Evolutionary conservation across 108 stramenopile species (phyloP).

Genomic region (Cyclotella baltica): DNA sequence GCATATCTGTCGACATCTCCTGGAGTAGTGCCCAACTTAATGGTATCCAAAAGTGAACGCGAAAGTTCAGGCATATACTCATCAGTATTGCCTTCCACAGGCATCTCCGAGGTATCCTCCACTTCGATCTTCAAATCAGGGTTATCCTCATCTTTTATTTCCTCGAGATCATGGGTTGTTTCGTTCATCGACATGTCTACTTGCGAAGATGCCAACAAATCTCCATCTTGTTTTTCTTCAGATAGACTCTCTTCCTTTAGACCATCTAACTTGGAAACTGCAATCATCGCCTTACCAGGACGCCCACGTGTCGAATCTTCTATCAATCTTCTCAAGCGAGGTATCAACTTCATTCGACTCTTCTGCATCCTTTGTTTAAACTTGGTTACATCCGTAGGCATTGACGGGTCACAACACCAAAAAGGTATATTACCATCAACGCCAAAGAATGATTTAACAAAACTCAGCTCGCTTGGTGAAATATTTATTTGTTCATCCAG

Average conservation of each 20-base stretch:
- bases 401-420: slow-evolving; percentile 31
- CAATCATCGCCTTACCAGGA: no score
- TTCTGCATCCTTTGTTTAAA: slow-evolving; percentile 5
- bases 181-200: no score
- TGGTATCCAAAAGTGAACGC: slow-evolving; percentile 14
- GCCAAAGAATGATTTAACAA: slow-evolving; percentile 50
- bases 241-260: no score
- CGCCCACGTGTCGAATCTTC: not conserved
- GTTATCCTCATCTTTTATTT: not conserved
- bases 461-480: slow-evolving; percentile 18
- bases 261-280: no score
- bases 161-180: not conserved
- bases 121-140: no score
- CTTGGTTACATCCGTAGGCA: slow-evolving; percentile 12
- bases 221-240: not conserved
- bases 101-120: no score
- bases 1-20: slow-evolving; percentile 29
- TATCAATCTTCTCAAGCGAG: not conserved
- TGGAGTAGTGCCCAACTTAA: slow-evolving; percentile 1
- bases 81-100: no score
- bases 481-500: not conserved
- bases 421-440: slow-evolving; percentile 42
- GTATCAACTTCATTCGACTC: slow-evolving; percentile 14
- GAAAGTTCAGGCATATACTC: not conserved
- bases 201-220: no score